These are phyloP conservation scores for Xylaria telfairii DNA, from an alignment of 495 filamentous ascomycete genomes.

Conservation along the genomic window DNA sequence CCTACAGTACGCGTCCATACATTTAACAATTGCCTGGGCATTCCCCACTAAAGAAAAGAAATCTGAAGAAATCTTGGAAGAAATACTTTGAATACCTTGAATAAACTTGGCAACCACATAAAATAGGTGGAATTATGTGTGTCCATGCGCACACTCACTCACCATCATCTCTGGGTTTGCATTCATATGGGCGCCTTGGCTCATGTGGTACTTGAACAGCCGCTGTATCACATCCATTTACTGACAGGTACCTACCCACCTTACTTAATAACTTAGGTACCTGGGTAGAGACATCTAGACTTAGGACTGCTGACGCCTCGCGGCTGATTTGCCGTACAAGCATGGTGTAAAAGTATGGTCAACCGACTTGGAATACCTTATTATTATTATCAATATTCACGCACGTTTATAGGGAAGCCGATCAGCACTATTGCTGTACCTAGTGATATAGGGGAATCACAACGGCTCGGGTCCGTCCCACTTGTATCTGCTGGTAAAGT, in stretches of 20 bases:
- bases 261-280: no score
- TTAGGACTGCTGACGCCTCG: neutral
- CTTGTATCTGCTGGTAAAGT: neutral
- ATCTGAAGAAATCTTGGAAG: neutral
- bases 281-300: neutral
- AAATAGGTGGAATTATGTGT: neutral
- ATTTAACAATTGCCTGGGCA: neutral
- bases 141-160: neutral
- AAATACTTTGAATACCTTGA: neutral
- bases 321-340: neutral
- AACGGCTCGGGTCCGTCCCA: neutral
- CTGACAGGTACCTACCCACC: neutral
- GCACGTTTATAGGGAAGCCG: neutral
- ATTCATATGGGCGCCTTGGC: neutral
- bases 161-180: neutral
- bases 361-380: neutral
- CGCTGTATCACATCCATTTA: neutral
- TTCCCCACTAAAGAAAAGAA: neutral
- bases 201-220: neutral
- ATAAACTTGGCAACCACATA: neutral
- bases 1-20: neutral
- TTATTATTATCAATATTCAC: neutral
- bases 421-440: neutral
- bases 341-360: neutral
- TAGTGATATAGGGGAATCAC: conserved; percentile 18